Evolutionary conservation across 768 basidiomycete genomes (phyloP).

Genomic region (Crepidotus variabilis): DNA sequence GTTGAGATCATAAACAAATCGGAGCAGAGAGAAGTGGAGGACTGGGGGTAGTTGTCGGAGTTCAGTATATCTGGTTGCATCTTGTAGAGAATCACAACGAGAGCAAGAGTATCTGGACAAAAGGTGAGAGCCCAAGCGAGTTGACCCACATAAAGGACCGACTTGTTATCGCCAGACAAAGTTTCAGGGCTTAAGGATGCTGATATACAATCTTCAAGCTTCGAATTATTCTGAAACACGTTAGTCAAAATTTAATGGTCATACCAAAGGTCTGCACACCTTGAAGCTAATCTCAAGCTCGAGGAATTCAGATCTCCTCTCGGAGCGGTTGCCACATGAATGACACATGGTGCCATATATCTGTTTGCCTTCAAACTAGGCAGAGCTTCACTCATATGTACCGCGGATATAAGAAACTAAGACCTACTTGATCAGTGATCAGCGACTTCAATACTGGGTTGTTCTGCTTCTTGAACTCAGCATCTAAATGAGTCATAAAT

Average conservation of each 20-base stretch:
- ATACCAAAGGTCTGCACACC: constrained; percentile 33
- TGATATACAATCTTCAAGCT: constrained; percentile 70
- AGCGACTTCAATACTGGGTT: constrained; percentile 60
- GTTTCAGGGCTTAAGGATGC: constrained; percentile 64
- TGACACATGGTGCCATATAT: constrained; percentile 79
- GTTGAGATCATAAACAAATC: constrained; percentile 85
- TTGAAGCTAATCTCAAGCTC: constrained; percentile 87
- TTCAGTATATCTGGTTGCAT: constrained; percentile 76
- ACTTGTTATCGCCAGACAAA: constrained; percentile 84
- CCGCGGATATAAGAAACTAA: neutral
- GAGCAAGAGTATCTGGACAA: constrained; percentile 73
- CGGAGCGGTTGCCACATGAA: constrained; percentile 63
- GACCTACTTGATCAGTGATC: constrained; percentile 64
- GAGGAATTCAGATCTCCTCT: constrained; percentile 68
- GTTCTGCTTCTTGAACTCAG: constrained; percentile 82
- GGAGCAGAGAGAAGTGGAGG: constrained; percentile 86
- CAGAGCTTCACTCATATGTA: neutral
- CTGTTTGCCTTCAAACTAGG: constrained; percentile 83
- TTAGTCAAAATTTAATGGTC: neutral
- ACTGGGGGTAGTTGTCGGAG: constrained; percentile 77
- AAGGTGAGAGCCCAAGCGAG: neutral
- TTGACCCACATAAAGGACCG: neutral
- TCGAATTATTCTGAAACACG: constrained; percentile 55
- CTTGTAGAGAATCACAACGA: constrained; percentile 64
- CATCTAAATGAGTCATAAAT: constrained; percentile 86